phyloP scores from a whole-genome alignment of 2,329 filamentous ascomycete species.

The Sporothrix pallida region DNA sequence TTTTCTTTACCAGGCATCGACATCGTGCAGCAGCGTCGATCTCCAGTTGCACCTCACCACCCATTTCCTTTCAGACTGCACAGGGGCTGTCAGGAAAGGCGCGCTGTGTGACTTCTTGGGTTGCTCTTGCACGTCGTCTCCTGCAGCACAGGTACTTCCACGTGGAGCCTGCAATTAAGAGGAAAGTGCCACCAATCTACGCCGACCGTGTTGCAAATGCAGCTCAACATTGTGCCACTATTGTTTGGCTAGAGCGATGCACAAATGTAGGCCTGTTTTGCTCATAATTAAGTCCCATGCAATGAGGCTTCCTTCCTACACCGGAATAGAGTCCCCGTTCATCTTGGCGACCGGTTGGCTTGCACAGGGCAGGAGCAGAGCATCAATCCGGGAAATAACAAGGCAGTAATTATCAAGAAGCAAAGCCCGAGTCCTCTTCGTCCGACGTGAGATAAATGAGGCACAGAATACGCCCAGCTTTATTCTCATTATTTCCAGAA shows the following conservation, averaged over 20 bases:
- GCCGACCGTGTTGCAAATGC: neutral
- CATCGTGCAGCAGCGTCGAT: conserved; percentile 32
- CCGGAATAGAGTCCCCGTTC: conserved; percentile 9
- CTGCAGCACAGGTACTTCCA: neutral
- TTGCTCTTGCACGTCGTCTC: neutral
- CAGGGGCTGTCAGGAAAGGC: neutral
- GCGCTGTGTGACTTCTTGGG: neutral
- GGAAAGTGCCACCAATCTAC: neutral
- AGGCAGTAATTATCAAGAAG: neutral
- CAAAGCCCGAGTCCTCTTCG: conserved; percentile 16
- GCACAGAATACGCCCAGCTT: neutral
- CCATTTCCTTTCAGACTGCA: neutral
- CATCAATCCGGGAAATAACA: neutral
- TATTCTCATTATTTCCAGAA: neutral
- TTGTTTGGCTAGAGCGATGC: neutral
- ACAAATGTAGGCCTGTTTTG: neutral
- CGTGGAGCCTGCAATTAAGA: neutral
- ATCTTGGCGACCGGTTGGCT: conserved; percentile 16
- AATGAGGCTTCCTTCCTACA: too few relatives aligned
- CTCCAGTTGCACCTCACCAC: conserved; percentile 19
- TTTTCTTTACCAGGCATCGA: conserved; percentile 10
- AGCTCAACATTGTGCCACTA: neutral
- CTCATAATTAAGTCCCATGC: neutral
- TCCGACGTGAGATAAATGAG: conserved; percentile 3
- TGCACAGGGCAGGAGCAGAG: neutral